phyloP scores from a whole-genome alignment of 306 rosid genomes.

The Cotoneaster glaucophyllus region DNA sequence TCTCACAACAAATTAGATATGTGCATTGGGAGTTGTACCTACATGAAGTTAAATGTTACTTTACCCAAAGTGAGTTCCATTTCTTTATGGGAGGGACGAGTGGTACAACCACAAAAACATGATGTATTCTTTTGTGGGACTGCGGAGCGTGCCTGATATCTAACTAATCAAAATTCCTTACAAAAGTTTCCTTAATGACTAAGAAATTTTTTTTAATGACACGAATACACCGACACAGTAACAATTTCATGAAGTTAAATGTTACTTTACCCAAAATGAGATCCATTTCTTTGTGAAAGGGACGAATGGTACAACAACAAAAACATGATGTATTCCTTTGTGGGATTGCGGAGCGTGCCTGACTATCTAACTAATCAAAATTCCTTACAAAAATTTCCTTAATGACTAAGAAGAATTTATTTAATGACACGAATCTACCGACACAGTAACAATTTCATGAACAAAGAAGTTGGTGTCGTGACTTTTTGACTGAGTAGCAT shows the following conservation, averaged over 20 bases:
- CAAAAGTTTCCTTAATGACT: no score
- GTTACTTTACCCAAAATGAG: background rate
- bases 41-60: no score
- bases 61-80: background rate
- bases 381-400: no score
- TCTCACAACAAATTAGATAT: no score
- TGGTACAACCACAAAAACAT: no score
- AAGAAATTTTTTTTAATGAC: no score
- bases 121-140: no score
- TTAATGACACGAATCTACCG: no score
- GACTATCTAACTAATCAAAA: background rate
- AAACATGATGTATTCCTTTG: accelerated
- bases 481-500: background rate
- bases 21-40: background rate
- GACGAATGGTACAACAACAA: no score
- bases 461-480: background rate
- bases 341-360: accelerated
- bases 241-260: background rate
- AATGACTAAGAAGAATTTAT: no score
- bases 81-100: background rate
- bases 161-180: background rate
- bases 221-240: no score
- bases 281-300: background rate
- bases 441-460: no score
- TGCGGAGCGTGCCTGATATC: accelerated